phyloP scores from a whole-genome alignment of 495 filamentous ascomycete species.

The Alectoria sarmentosa region DNA sequence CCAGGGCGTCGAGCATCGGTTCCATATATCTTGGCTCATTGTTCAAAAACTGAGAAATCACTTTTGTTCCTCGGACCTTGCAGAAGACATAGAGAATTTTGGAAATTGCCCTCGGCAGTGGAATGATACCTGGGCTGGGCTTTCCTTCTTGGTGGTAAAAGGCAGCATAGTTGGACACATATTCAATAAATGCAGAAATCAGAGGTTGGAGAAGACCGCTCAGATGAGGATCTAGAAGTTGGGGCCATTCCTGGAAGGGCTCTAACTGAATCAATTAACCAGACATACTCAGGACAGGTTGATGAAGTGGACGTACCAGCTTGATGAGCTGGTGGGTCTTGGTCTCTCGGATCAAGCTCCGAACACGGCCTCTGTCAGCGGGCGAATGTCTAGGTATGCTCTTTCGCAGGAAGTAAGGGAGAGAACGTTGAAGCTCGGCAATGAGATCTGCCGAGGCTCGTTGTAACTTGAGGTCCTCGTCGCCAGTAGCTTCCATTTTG shows the following conservation, averaged over 20 bases:
- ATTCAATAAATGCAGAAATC: conserved; percentile 65
- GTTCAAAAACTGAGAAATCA: conserved; percentile 80
- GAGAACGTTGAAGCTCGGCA: conserved; percentile 52
- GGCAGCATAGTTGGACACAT: conserved; percentile 41
- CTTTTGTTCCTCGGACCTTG: conserved; percentile 90
- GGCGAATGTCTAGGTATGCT: conserved; percentile 30
- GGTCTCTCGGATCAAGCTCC: conserved; percentile 17
- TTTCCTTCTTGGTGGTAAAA: conserved; percentile 26
- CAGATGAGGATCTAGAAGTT: conserved; percentile 88
- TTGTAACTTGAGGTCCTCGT: conserved; percentile 67
- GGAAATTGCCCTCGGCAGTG: conserved; percentile 64
- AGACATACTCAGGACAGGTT: neutral
- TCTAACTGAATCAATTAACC: conserved; percentile 51
- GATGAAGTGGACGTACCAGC: conserved; percentile 13
- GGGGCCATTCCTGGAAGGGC: conserved; percentile 91
- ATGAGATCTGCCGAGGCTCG: conserved; percentile 62
- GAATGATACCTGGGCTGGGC: conserved; percentile 36
- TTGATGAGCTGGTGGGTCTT: conserved; percentile 20
- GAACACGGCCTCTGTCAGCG: conserved; percentile 33
- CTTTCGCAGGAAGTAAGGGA: conserved; percentile 45
- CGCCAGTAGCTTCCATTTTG: conserved; percentile 47
- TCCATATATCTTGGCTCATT: conserved; percentile 83
- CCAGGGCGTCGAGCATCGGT: conserved; percentile 61
- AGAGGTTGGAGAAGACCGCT: conserved; percentile 63
- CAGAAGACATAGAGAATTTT: conserved; percentile 81